Evolutionary conservation across 208 protist species (phyloP).

Genomic region (Leishmania tropica): DNA sequence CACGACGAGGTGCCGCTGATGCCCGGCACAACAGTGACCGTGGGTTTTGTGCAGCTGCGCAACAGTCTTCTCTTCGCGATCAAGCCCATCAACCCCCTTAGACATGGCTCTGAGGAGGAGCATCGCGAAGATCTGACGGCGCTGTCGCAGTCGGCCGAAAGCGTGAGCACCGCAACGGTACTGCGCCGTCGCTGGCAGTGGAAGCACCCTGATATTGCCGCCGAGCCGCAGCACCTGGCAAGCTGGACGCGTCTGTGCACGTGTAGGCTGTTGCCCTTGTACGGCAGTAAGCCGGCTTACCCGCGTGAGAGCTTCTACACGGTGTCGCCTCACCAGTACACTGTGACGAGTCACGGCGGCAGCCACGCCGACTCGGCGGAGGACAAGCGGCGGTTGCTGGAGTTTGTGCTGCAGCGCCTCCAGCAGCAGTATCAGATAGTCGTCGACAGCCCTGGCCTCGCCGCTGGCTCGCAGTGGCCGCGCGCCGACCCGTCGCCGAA

Average conservation of each 20-base stretch:
- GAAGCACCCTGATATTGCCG: slow-evolving; percentile 55
- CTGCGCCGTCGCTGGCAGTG: slow-evolving; percentile 79
- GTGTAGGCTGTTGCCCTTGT: slow-evolving; percentile 74
- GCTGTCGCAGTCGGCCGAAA: slow-evolving; percentile 47
- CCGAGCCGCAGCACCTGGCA: slow-evolving; percentile 35
- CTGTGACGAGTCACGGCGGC: slow-evolving; percentile 35
- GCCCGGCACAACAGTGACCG: slow-evolving; percentile 19
- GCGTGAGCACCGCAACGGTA: slow-evolving; percentile 64
- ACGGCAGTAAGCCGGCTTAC: slow-evolving; percentile 76
- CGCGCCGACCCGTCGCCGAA: slow-evolving; percentile 62
- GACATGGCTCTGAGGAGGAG: slow-evolving; percentile 25
- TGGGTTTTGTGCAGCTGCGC: slow-evolving; percentile 76
- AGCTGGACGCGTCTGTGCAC: slow-evolving; percentile 75
- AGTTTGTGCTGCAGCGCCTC: slow-evolving; percentile 86
- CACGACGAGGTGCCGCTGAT: slow-evolving; percentile 12
- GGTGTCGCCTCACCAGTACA: slow-evolving; percentile 79
- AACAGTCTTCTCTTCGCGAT: slow-evolving; percentile 80
- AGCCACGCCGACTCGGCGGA: slow-evolving; percentile 10
- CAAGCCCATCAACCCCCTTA: slow-evolving; percentile 63
- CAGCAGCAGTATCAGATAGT: slow-evolving; percentile 90
- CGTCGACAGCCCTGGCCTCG: slow-evolving; percentile 44
- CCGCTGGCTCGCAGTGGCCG: slow-evolving; percentile 29
- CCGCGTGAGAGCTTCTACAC: slow-evolving; percentile 78
- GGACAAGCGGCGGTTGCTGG: slow-evolving; percentile 47
- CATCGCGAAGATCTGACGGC: slow-evolving; percentile 19